Percentiles rank a stretch among this genome's conserved stretches.
Conservation (phyloP, 495 filamentous ascomycete species). For the Neurospora sp. region DNA sequence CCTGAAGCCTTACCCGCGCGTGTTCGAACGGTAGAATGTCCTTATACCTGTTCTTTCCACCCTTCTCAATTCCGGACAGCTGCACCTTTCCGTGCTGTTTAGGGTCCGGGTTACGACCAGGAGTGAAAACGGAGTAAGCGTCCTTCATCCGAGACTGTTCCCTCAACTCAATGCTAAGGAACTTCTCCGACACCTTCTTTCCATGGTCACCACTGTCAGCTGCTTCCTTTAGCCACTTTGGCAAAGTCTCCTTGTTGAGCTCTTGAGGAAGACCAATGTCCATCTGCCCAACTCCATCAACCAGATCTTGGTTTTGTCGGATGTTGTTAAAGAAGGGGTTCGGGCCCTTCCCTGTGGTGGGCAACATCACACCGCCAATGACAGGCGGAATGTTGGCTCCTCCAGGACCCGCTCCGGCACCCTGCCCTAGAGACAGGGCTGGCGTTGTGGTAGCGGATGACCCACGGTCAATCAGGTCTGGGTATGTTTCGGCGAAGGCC, state of each 20-base stretch:
- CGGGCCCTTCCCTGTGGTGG: constrained; percentile 49
- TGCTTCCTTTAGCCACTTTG: constrained; percentile 66
- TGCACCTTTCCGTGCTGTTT: constrained; percentile 22
- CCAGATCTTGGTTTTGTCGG: constrained; percentile 90
- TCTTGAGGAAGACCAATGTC: constrained; percentile 57
- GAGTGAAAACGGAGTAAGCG: constrained; percentile 57
- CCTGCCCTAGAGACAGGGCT: constrained; percentile 21
- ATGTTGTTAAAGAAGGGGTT: constrained; percentile 97
- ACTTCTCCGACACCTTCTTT: constrained; percentile 70
- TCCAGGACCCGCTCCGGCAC: constrained; percentile 27
- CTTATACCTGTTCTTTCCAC: constrained; percentile 91
- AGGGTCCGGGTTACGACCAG: constrained; percentile 10
- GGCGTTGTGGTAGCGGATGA: constrained; percentile 15
- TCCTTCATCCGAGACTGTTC: constrained; percentile 89
- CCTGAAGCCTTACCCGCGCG: constrained; percentile 69
- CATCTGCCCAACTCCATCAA: constrained; percentile 89
- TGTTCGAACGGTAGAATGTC: constrained; percentile 98
- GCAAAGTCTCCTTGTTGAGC: constrained; percentile 49
- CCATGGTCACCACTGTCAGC: constrained; percentile 58
- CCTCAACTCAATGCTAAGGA: constrained; percentile 69
- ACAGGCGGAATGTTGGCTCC: constrained; percentile 58
- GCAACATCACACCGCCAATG: constrained; percentile 79
- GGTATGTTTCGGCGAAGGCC: constrained; percentile 37
- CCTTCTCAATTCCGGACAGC: constrained; percentile 89
- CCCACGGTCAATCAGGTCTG: constrained; percentile 37